Evolutionary conservation across 2,329 filamentous ascomycete genomes (phyloP).

Genomic region (Claviceps capensis): DNA sequence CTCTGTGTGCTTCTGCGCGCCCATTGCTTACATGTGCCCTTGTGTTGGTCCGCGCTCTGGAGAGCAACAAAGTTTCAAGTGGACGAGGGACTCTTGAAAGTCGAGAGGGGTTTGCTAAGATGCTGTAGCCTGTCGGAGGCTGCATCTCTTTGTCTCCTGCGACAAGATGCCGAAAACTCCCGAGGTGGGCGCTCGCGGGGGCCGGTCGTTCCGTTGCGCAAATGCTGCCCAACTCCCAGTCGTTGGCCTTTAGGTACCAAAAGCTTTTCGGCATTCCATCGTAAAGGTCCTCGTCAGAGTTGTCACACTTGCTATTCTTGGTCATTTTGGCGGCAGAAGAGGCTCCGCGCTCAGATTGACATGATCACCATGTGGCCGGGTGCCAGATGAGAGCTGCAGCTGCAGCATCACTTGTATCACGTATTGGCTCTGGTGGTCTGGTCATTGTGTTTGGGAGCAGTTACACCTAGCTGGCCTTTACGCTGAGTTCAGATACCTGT

Average conservation of each 20-base stretch:
- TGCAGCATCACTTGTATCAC: too few species aligned
- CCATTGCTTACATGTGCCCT: neutral
- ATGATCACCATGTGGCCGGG: neutral
- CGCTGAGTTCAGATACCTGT: too few species aligned
- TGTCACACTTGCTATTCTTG: neutral
- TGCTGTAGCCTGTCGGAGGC: neutral
- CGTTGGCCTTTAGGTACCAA: neutral
- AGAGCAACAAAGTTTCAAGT: too few species aligned
- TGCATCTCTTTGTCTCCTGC: neutral
- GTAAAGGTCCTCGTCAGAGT: neutral
- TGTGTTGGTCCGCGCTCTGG: too few species aligned
- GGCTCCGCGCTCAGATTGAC: neutral
- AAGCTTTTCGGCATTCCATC: neutral
- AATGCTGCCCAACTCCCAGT: slow-evolving; percentile 5
- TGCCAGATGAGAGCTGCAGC: too few species aligned
- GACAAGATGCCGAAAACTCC: too few species aligned
- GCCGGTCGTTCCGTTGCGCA: neutral
- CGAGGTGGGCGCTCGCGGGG: too few species aligned
- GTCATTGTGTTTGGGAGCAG: too few species aligned
- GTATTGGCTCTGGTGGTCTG: too few species aligned
- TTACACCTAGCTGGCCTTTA: too few species aligned
- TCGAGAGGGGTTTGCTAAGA: too few species aligned
- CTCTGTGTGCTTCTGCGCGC: neutral
- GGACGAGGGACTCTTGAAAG: too few species aligned
- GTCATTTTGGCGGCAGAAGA: neutral